Evolutionary conservation across 2,329 filamentous ascomycete genomes (phyloP).

Genomic region (Fusarium nematophilum): DNA sequence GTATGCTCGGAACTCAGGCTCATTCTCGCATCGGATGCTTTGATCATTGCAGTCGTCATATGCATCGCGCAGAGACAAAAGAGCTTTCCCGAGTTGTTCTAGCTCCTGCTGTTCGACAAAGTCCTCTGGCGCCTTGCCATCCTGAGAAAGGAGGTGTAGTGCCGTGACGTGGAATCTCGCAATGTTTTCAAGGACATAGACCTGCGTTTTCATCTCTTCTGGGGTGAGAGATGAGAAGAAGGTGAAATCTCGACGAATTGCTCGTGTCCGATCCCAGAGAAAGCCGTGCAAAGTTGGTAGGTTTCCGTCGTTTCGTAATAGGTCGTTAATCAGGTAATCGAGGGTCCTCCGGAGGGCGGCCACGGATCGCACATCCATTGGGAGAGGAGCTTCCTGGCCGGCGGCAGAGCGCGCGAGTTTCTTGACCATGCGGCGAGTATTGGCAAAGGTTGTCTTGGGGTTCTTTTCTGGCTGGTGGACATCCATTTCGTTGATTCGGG

Average conservation of each 20-base stretch:
- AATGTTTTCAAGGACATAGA: constrained; percentile 74
- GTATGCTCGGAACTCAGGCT: constrained; percentile 74
- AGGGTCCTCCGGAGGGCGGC: constrained; percentile 68
- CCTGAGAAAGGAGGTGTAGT: constrained; percentile 70
- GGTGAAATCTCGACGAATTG: constrained; percentile 75
- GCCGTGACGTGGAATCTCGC: constrained; percentile 74
- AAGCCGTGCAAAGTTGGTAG: constrained; percentile 70
- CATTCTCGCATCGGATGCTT: constrained; percentile 68
- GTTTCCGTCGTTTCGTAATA: constrained; percentile 66
- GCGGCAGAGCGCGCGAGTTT: constrained; percentile 75
- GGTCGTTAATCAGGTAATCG: constrained; percentile 71
- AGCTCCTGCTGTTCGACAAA: constrained; percentile 76
- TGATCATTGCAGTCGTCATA: constrained; percentile 74
- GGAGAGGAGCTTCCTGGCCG: constrained; percentile 74
- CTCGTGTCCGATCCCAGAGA: constrained; percentile 75
- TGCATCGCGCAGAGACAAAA: constrained; percentile 72
- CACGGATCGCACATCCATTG: constrained; percentile 74
- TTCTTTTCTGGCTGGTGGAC: constrained; percentile 67
- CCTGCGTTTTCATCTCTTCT: constrained; percentile 67
- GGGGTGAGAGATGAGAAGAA: constrained; percentile 71
- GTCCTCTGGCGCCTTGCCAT: constrained; percentile 66
- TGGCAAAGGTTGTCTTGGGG: constrained; percentile 56
- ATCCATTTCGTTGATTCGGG: constrained; percentile 70
- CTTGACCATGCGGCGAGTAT: constrained; percentile 70
- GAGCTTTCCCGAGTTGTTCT: constrained; percentile 73